Conservation (phyloP, 805 yeast species). For the Saccharomycopsis sp. region DNA sequence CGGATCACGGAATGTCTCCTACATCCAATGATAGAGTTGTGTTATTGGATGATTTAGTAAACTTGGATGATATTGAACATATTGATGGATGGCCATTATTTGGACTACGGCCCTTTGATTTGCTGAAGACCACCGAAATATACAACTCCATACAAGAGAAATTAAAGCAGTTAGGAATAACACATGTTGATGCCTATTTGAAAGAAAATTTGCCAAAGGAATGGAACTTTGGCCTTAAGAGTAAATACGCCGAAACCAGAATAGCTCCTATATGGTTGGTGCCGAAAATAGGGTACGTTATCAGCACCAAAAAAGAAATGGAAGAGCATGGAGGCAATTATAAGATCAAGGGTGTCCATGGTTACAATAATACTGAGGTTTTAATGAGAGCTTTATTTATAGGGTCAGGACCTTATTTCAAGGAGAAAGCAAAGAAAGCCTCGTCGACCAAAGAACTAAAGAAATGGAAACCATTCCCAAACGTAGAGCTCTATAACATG, state of each 20-base stretch:
- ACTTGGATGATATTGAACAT: constrained; percentile 47
- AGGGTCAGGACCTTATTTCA: constrained; percentile 76
- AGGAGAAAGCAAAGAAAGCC: constrained; percentile 28
- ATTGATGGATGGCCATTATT: constrained; percentile 83
- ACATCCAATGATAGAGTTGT: constrained; percentile 64
- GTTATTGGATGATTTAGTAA: constrained; percentile 66
- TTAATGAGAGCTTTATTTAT: constrained; percentile 80
- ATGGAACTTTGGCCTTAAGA: constrained; percentile 28
- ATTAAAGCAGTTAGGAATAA: constrained; percentile 25
- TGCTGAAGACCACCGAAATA: constrained; percentile 38
- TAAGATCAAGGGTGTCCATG: constrained; percentile 74
- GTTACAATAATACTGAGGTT: constrained; percentile 70
- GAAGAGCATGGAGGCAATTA: constrained; percentile 39
- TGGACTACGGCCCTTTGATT: constrained; percentile 57
- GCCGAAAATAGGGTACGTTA: constrained; percentile 74
- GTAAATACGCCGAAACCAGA: constrained; percentile 42
- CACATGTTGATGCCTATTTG: constrained; percentile 42
- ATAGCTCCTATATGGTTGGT: constrained; percentile 83
- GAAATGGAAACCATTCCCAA: constrained; percentile 54
- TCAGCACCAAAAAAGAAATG: constrained; percentile 50
- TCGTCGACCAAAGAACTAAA: constrained; percentile 25
- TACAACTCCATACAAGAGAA: constrained; percentile 36
- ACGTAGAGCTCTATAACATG: constrained; percentile 67
- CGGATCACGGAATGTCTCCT: constrained; percentile 95
- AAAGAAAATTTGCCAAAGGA: constrained; percentile 46